Base-by-base conservation (phyloP, 768 basidiomycete genomes). In the Pisolithus sp. region DNA sequence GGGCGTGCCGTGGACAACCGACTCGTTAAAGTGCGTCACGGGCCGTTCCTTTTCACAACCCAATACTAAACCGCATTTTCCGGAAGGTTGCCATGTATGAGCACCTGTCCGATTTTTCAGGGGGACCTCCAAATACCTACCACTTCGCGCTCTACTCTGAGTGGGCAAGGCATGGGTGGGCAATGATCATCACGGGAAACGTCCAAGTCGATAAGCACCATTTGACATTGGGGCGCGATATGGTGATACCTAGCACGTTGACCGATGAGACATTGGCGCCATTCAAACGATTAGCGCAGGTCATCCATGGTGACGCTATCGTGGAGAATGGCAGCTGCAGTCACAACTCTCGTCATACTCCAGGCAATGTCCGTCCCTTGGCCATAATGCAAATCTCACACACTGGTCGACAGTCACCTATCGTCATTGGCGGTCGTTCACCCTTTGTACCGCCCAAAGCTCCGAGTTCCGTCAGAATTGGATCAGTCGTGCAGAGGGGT, bases 1-100 rank as follows among this genome's bases (percentile, higher is more conserved):
- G 68, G 71, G 49, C 66, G 66, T 31, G 59, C 34, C 8, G 57
- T 81, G 23, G 43, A 51, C 20, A 84, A 83, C 54, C 69, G 77
- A 43, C 71, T 83, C 10, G 74, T 76, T 28, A 84, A 84, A 71
- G 82, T 81, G 47, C 17, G 57, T 62, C 24, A 18, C 40, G 23
- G 26, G 7, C n/a, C 18, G 23, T 8, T 2, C 5, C n/a, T 37
- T 36, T 4, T 21, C 10, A 17, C 26, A 13, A 44, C 17, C 43
- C 17, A 23, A 20, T 8, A 12, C 40, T 23, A 23, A 20, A 12
- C 1, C 21, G 15, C 45, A 3, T 48, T n/a, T 17, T 10, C 9
- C 34, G 34, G 12, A 59, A 97, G 92, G 89, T 81, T n/a, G 84
- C 94, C 0, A 76, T 94, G 78, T 94, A 93, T 57, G 94, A 97